A percentile compares a stretch with the other conserved stretches of the same genome.
phyloP scores from a whole-genome alignment of 1,284 basidiomycete species.

The Erythrobasidium hasegawianum region DNA sequence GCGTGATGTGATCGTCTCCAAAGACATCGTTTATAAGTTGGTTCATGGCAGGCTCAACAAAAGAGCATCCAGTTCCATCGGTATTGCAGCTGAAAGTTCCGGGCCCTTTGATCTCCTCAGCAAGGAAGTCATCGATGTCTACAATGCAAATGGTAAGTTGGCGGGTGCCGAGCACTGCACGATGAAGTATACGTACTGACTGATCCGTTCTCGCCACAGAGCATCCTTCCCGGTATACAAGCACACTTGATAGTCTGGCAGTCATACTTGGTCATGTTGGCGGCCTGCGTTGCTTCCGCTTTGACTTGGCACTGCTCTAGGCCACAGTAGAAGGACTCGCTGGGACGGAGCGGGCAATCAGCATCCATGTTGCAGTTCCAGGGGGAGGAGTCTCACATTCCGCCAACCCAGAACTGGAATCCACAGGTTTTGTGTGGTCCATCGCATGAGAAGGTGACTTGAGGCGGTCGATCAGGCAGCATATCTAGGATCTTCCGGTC shows the following conservation, averaged over 20 bases:
- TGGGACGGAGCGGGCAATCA: slow-evolving; percentile 37
- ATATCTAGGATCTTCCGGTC: slow-evolving; percentile 85
- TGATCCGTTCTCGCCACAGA: slow-evolving; percentile 92
- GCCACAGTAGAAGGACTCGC: slow-evolving; percentile 93
- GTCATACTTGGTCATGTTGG: slow-evolving; percentile 68
- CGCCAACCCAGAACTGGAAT: slow-evolving; percentile 96
- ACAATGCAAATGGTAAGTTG: not conserved
- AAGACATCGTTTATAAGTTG: slow-evolving; percentile 88
- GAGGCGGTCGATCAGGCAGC: slow-evolving; percentile 79
- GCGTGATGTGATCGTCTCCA: slow-evolving; percentile 82
- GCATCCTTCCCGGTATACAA: slow-evolving; percentile 86
- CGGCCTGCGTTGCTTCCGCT: slow-evolving; percentile 57
- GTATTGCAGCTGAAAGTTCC: slow-evolving; percentile 79
- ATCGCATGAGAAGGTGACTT: slow-evolving; percentile 89
- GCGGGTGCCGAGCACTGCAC: not conserved
- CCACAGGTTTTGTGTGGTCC: slow-evolving; percentile 63
- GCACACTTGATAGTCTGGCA: slow-evolving; percentile 82
- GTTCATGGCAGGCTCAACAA: slow-evolving; percentile 96
- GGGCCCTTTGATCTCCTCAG: slow-evolving; percentile 84
- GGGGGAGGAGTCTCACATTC: not conserved
- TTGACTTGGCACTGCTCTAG: slow-evolving; percentile 63
- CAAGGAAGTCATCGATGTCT: slow-evolving; percentile 93
- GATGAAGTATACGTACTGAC: slow-evolving; percentile 61
- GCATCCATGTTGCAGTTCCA: not conserved
- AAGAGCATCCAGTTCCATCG: slow-evolving; percentile 64